Conservation (phyloP, 2,329 filamentous ascomycete genomes). For the Fusarium pseudograminearum region DNA sequence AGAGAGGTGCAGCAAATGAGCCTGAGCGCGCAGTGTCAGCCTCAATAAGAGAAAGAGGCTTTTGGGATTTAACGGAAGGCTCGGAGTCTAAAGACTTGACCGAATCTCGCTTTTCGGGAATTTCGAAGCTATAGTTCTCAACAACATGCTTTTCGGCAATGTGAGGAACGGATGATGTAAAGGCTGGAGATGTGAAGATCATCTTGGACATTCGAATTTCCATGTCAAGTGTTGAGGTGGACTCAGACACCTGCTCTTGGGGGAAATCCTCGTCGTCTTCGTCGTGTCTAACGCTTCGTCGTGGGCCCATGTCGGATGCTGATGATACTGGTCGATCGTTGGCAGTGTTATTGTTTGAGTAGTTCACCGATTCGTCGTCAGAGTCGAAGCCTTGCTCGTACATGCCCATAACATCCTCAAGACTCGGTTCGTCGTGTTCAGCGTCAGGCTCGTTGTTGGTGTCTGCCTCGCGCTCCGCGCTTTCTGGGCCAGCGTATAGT, state of each 20-base stretch:
- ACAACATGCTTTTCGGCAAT: conserved; percentile 48
- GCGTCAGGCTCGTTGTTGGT: conserved; percentile 45
- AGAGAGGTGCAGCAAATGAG: conserved; percentile 32
- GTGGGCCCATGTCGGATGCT: conserved; percentile 50
- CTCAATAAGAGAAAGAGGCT: conserved; percentile 33
- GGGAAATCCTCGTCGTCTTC: conserved; percentile 40
- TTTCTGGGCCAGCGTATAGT: conserved; percentile 54
- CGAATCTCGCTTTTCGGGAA: conserved; percentile 62
- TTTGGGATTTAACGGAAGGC: conserved; percentile 45
- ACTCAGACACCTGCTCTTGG: conserved; percentile 31
- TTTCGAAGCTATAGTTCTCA: conserved; percentile 47
- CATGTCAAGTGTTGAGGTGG: conserved; percentile 51
- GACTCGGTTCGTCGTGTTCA: conserved; percentile 68
- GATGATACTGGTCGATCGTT: conserved; percentile 51
- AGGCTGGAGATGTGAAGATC: conserved; percentile 56
- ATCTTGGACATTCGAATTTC: conserved; percentile 57
- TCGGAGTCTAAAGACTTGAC: conserved; percentile 60
- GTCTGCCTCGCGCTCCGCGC: conserved; percentile 51
- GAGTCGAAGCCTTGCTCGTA: conserved; percentile 72
- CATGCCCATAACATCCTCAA: conserved; percentile 78
- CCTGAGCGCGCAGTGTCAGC: conserved; percentile 10
- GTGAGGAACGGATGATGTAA: conserved; percentile 56
- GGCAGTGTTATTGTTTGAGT: conserved; percentile 37
- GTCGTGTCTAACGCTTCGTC: conserved; percentile 22
- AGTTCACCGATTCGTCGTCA: conserved; percentile 55